phyloP scores from a whole-genome alignment of 257 asterid species.

The Penstemon newberryi region DNA sequence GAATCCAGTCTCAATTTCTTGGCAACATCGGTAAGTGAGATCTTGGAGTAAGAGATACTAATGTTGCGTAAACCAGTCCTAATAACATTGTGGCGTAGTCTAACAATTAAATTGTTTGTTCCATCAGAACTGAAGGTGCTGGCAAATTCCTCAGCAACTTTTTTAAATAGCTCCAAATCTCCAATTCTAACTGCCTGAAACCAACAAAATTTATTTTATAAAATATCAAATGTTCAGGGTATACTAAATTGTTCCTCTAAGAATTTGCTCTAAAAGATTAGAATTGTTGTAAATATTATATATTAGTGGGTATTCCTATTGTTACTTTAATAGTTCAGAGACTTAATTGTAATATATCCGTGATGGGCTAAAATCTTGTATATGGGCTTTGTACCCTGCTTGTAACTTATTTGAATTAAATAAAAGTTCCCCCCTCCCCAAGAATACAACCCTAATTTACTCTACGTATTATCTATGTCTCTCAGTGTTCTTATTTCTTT shows the following conservation, averaged over 20 bases:
- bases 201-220: slow-evolving; percentile 8
- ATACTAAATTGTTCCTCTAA: not conserved
- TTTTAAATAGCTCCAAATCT: slow-evolving; percentile 65
- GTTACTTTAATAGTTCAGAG: too few relatives aligned
- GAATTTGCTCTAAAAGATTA: not conserved
- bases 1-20: slow-evolving; percentile 70
- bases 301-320: too few relatives aligned
- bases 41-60: slow-evolving; percentile 66
- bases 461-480: too few relatives aligned
- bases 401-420: too few relatives aligned
- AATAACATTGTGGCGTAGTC: slow-evolving; percentile 75
- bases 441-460: too few relatives aligned
- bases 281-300: too few relatives aligned
- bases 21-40: slow-evolving; percentile 64
- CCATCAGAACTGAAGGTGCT: slow-evolving; percentile 59
- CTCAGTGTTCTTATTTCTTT: too few relatives aligned
- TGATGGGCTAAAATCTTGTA: too few relatives aligned
- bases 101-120: slow-evolving; percentile 62
- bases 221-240: not conserved
- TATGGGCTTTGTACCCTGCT: too few relatives aligned
- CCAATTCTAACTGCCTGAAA: slow-evolving; percentile 78
- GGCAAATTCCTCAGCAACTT: slow-evolving; percentile 59
- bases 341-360: too few relatives aligned
- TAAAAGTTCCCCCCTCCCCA: too few relatives aligned
- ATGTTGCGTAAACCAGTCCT: slow-evolving; percentile 71